phyloP scores from a whole-genome alignment of 495 filamentous ascomycete genomes.

The Talaromyces thailandensis region DNA sequence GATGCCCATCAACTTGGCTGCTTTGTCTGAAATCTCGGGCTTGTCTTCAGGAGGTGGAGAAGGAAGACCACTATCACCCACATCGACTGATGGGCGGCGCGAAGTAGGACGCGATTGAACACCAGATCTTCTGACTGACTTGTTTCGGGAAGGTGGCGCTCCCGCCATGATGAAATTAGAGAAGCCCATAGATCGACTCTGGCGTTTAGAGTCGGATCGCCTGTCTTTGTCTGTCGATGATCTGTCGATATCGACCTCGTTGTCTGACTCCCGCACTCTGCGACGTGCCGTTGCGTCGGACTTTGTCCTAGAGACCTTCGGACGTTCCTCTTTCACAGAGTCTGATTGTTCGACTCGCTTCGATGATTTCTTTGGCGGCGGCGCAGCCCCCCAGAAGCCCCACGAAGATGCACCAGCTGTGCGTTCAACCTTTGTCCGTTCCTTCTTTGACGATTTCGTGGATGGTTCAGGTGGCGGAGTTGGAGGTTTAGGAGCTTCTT shows the following conservation, averaged over 20 bases:
- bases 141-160: slow-evolving; percentile 39
- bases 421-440: slow-evolving; percentile 48
- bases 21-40: slow-evolving; percentile 42
- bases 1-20: slow-evolving; percentile 52
- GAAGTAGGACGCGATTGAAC: slow-evolving; percentile 29
- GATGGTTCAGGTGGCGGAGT: slow-evolving; percentile 46
- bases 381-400: slow-evolving; percentile 49
- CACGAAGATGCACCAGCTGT: slow-evolving; percentile 38
- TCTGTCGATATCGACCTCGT: slow-evolving; percentile 38
- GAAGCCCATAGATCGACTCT: slow-evolving; percentile 38
- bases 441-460: slow-evolving; percentile 44
- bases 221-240: slow-evolving; percentile 46
- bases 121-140: slow-evolving; percentile 34
- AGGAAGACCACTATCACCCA: slow-evolving; percentile 36
- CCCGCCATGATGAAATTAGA: slow-evolving; percentile 42
- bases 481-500: slow-evolving; percentile 29
- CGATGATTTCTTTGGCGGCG: slow-evolving; percentile 38
- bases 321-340: slow-evolving; percentile 21
- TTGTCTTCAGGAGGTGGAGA: slow-evolving; percentile 45
- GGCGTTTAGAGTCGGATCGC: slow-evolving; percentile 34
- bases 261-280: slow-evolving; percentile 25
- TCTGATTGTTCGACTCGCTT: slow-evolving; percentile 26
- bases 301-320: slow-evolving; percentile 38
- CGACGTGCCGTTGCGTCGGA: slow-evolving; percentile 30
- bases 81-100: slow-evolving; percentile 41